phyloP scores from a whole-genome alignment of 768 basidiomycete genomes.

The Xerocomellus amylosporus region DNA sequence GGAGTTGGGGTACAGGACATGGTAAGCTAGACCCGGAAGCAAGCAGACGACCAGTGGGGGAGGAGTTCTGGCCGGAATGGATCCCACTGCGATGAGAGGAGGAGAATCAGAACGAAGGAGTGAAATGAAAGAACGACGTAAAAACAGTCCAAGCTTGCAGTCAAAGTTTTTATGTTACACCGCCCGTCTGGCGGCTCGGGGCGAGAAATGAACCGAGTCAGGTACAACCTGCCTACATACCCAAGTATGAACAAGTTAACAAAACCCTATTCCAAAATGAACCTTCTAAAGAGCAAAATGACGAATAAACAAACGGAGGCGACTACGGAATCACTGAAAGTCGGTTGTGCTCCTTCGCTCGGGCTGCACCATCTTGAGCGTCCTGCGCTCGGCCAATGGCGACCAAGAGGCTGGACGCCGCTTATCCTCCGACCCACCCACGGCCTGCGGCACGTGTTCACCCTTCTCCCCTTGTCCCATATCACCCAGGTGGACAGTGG shows the following conservation, averaged over 20 bases:
- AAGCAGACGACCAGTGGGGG: neutral
- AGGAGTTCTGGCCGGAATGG: neutral
- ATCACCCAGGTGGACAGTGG: slow-evolving; percentile 23
- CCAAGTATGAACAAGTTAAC: neutral
- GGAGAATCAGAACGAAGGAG: neutral
- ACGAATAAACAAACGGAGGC: no score
- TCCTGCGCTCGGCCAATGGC: slow-evolving; percentile 20
- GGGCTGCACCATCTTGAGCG: slow-evolving; percentile 4
- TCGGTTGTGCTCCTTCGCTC: slow-evolving; percentile 28
- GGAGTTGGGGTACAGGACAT: slow-evolving; percentile 43
- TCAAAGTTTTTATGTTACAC: neutral
- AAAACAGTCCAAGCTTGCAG: neutral
- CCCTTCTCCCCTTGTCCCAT: slow-evolving; percentile 2
- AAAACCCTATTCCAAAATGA: neutral
- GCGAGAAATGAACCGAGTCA: neutral
- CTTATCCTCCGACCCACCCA: slow-evolving; percentile 4
- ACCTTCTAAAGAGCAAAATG: neutral
- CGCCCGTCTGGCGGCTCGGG: neutral
- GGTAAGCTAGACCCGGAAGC: neutral
- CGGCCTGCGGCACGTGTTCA: neutral
- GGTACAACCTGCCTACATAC: neutral
- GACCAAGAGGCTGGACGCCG: slow-evolving; percentile 30
- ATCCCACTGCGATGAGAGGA: neutral
- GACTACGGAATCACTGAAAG: slow-evolving; percentile 75
- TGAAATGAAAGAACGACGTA: neutral